These are phyloP conservation scores for Phyllosticta citribraziliensis DNA, from an alignment of 2,329 filamentous ascomycete species.

Conservation along the genomic window DNA sequence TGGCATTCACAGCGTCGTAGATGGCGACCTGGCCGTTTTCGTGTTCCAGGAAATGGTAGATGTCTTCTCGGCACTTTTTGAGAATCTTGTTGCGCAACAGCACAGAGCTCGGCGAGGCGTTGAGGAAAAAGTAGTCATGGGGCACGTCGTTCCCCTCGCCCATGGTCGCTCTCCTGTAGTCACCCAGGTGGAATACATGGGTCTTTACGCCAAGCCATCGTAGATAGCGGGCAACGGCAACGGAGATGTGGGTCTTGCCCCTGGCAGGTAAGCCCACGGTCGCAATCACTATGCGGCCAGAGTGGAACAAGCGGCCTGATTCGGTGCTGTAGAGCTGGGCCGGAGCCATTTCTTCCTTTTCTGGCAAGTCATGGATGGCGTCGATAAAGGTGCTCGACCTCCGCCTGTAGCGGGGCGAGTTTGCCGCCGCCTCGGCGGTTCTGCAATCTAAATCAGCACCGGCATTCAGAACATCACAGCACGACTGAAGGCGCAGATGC, in stretches of 20 bases:
- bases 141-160: conserved; percentile 76
- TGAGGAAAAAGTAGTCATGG: conserved; percentile 95
- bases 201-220: conserved; percentile 98
- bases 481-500: background rate
- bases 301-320: conserved; percentile 93
- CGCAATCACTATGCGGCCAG: conserved; percentile 91
- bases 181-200: conserved; percentile 91
- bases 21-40: conserved; percentile 98
- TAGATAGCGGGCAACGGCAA: conserved; percentile 87
- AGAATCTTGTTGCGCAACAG: conserved; percentile 92
- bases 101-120: conserved; percentile 86
- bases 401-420: conserved; percentile 78
- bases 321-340: conserved; percentile 98
- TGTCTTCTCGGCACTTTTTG: conserved; percentile 94
- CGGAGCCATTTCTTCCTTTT: conserved; percentile 76
- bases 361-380: conserved; percentile 86
- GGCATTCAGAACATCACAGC: background rate
- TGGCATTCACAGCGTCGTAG: conserved; percentile 94
- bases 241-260: conserved; percentile 96
- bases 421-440: conserved; percentile 85
- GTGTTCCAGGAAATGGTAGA: conserved; percentile 90
- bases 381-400: conserved; percentile 95
- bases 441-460: conserved; percentile 35
- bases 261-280: conserved; percentile 91
- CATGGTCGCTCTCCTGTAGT: conserved; percentile 88